phyloP scores from a whole-genome alignment of 495 filamentous ascomycete genomes.

The Cryomyces antarcticus region DNA sequence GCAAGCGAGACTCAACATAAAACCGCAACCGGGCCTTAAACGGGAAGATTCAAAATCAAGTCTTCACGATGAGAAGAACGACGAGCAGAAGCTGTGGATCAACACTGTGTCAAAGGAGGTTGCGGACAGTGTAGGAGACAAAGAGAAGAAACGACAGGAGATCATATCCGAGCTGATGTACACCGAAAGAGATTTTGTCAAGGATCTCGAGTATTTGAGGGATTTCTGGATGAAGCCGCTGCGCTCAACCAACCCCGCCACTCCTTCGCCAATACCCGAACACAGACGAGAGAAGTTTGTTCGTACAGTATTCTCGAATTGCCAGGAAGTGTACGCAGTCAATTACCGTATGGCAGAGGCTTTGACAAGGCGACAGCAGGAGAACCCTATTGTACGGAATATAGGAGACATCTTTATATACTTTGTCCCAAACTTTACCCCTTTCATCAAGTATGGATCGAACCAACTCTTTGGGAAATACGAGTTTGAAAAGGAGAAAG shows the following conservation, averaged over 20 bases:
- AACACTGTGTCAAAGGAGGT: constrained; percentile 93
- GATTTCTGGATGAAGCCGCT: constrained; percentile 98
- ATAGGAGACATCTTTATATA: constrained; percentile 90
- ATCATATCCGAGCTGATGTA: constrained; percentile 98
- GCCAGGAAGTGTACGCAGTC: constrained; percentile 80
- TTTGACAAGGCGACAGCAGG: constrained; percentile 76
- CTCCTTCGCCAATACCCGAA: constrained; percentile 70
- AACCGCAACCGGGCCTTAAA: constrained; percentile 70
- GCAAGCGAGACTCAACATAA: constrained; percentile 79
- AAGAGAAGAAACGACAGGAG: constrained; percentile 93
- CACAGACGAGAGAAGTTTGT: constrained; percentile 78
- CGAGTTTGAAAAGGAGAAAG: constrained; percentile 92
- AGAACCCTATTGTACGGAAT: constrained; percentile 67
- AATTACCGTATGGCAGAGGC: constrained; percentile 73
- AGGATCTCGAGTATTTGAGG: constrained; percentile 91
- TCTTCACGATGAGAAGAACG: constrained; percentile 68
- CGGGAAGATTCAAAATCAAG: constrained; percentile 61
- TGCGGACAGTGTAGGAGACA: constrained; percentile 68
- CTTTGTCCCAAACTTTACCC: constrained; percentile 77
- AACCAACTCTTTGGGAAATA: constrained; percentile 94
- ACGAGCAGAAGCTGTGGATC: constrained; percentile 98
- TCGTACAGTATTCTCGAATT: constrained; percentile 85
- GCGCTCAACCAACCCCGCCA: constrained; percentile 40
- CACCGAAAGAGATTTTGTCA: constrained; percentile 97
- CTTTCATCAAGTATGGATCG: constrained; percentile 91